These are phyloP conservation scores for Diphasiastrum complanatum DNA, from an alignment of 83 land plant species.

Conservation along the genomic window DNA sequence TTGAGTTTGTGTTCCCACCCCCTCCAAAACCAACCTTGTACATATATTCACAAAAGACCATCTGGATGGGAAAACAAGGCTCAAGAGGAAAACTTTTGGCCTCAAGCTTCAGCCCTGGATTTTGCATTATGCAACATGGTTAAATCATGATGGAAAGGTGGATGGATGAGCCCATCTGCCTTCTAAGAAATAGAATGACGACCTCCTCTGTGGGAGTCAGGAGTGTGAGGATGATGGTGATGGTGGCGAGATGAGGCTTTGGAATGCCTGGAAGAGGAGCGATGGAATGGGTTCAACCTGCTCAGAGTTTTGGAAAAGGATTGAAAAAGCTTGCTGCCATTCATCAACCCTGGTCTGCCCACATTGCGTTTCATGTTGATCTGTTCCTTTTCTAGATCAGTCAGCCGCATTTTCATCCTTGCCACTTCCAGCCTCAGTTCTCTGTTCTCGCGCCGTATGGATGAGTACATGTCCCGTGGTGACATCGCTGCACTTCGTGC, in stretches of 20 bases:
- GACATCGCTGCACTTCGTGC: constrained; percentile 18
- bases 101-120: no score
- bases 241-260: neutral
- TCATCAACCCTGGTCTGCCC: neutral
- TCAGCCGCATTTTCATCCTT: constrained; percentile 10
- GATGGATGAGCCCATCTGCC: no score
- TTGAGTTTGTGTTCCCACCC: no score
- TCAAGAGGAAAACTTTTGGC: no score
- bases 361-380: constrained; percentile 8
- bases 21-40: no score
- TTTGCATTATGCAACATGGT: no score
- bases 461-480: constrained; percentile 7
- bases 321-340: neutral
- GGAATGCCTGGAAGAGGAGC: neutral
- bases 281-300: neutral
- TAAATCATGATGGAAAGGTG: no score
- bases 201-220: no score
- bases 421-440: constrained; percentile 14
- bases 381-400: constrained; percentile 13
- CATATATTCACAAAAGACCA: no score
- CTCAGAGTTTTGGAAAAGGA: neutral
- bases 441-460: constrained; percentile 6
- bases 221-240: no score
- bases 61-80: no score
- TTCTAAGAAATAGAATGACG: no score